Percentiles rank a stretch among this genome's conserved stretches.
These are phyloP conservation scores for Stygiomarasmius scandens DNA, from an alignment of 1,284 basidiomycete species.

Conservation along the genomic window DNA sequence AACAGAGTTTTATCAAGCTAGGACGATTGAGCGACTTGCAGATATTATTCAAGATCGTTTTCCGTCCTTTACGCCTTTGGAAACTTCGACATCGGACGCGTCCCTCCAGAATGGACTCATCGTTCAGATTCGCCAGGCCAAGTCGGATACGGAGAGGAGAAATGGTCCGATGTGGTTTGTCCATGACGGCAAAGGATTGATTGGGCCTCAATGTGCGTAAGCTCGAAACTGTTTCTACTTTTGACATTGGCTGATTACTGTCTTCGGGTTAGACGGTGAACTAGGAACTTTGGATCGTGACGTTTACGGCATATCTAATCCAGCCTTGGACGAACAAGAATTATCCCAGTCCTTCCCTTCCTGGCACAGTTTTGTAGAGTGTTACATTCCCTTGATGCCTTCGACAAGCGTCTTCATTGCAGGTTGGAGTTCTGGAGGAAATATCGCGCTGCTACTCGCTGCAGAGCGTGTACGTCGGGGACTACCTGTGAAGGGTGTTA, in stretches of 20 bases:
- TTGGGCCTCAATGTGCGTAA: constrained; percentile 2
- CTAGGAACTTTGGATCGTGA: not conserved
- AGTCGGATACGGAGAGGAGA: not conserved
- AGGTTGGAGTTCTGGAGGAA: constrained; percentile 3
- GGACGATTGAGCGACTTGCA: not conserved
- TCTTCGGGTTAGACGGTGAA: not conserved
- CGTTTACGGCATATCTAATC: constrained; percentile 3
- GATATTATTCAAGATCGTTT: constrained; percentile 1
- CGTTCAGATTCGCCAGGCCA: not conserved
- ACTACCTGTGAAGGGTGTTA: not conserved
- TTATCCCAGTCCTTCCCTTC: not conserved
- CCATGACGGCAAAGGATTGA: constrained; percentile 1
- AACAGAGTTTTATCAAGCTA: constrained; percentile 2
- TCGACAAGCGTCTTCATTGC: not conserved
- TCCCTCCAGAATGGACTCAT: not conserved
- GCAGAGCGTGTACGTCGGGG: not conserved
- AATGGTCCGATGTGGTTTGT: constrained; percentile 5
- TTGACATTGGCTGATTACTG: not conserved
- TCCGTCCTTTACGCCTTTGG: not conserved
- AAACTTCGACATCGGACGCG: not conserved
- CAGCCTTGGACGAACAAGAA: not conserved
- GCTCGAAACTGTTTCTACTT: not conserved
- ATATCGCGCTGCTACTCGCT: constrained; percentile 2
- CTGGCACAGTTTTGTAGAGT: constrained; percentile 1
- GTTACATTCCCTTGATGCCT: not conserved